These are phyloP conservation scores for Hortaea sp. DNA, from an alignment of 2,329 filamentous ascomycete species.

Conservation along the genomic window DNA sequence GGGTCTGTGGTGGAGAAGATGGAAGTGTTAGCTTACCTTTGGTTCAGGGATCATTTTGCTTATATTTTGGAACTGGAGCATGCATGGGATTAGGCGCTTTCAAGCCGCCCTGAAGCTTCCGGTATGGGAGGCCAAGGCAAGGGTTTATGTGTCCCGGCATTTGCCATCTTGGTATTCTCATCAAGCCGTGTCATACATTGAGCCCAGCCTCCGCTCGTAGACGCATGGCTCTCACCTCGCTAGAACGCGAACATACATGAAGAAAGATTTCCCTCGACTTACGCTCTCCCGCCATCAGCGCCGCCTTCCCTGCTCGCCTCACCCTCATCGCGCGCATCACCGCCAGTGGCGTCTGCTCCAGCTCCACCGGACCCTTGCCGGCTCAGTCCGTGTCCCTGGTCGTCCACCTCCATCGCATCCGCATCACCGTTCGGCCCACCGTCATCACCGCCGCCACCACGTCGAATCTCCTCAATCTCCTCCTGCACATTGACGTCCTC, in stretches of 20 bases:
- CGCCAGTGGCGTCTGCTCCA: constrained; percentile 76
- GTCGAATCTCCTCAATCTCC: constrained; percentile 51
- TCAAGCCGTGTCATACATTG: too few species aligned
- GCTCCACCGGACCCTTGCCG: constrained; percentile 65
- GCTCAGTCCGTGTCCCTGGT: constrained; percentile 56
- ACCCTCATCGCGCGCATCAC: constrained; percentile 84
- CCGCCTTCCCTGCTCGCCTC: constrained; percentile 82
- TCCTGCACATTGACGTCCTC: constrained; percentile 72
- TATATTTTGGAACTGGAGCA: not conserved
- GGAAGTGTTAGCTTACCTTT: constrained; percentile 13
- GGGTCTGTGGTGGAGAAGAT: constrained; percentile 40
- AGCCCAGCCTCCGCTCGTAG: too few species aligned
- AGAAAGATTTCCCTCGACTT: constrained; percentile 49
- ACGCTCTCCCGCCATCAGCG: constrained; percentile 97
- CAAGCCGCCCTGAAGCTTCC: not conserved
- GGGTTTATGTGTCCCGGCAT: too few species aligned
- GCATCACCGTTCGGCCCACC: constrained; percentile 40
- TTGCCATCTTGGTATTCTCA: too few species aligned
- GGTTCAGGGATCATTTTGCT: not conserved
- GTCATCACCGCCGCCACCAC: constrained; percentile 3
- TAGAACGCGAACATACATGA: constrained; percentile 3
- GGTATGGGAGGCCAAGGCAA: too few species aligned
- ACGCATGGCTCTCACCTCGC: constrained; percentile 3
- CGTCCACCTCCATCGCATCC: constrained; percentile 56
- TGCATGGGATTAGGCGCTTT: not conserved